Conservation (phyloP, 2,329 filamentous ascomycete species). For the Aspergillus fijiensis region DNA sequence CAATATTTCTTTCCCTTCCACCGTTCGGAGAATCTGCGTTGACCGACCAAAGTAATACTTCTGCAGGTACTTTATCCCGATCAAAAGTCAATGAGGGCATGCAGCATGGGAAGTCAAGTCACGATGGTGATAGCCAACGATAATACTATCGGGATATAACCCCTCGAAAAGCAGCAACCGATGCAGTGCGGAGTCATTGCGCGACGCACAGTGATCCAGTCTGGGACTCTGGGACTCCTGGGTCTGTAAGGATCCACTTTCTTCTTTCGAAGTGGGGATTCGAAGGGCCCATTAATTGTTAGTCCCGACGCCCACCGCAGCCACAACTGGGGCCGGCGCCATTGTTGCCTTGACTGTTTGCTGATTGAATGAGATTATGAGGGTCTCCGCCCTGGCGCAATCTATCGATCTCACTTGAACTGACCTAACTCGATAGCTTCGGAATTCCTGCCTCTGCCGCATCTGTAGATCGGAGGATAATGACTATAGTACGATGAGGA, state of each 20-base stretch:
- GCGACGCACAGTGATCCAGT: neutral
- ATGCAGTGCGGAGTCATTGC: neutral
- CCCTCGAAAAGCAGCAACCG: neutral
- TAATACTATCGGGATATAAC: neutral
- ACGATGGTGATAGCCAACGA: neutral
- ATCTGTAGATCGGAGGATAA: neutral
- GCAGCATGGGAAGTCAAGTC: neutral
- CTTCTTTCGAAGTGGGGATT: neutral
- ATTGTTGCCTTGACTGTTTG: neutral
- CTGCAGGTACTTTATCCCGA: neutral
- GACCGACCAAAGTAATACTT: neutral
- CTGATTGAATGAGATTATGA: neutral
- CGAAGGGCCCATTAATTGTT: neutral
- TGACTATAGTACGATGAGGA: neutral
- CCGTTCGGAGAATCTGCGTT: neutral
- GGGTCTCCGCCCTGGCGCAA: neutral
- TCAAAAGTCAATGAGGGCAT: neutral
- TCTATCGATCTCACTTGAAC: neutral
- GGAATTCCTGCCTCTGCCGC: neutral
- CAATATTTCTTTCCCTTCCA: neutral
- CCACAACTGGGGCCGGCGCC: neutral
- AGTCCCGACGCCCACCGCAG: neutral
- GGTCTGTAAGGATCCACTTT: neutral
- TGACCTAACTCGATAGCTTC: neutral
- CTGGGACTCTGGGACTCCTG: neutral